Conservation (phyloP, 1,284 basidiomycete genomes). For the Tylopilus orsonianus region DNA sequence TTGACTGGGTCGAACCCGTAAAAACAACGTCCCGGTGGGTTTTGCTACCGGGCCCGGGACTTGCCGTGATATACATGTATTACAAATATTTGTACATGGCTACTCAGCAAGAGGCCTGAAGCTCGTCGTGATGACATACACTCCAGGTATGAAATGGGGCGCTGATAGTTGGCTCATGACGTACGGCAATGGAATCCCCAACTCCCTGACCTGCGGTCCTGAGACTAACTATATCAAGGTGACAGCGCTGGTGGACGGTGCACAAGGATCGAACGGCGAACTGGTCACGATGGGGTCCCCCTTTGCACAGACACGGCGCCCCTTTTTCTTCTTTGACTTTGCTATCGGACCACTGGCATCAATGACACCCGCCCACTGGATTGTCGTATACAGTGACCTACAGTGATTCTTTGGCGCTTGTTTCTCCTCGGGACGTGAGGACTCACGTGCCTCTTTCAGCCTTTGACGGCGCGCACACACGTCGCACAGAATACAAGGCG, state of each 20-base stretch:
- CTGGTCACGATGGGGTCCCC: neutral
- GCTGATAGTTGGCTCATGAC: neutral
- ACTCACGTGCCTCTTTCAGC: neutral
- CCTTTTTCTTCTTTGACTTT: constrained; percentile 14
- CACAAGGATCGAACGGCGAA: constrained; percentile 10
- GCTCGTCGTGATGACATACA: no score
- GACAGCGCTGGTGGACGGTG: constrained; percentile 16
- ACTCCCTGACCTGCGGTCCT: no score
- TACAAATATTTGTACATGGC: no score
- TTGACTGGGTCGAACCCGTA: constrained; percentile 27
- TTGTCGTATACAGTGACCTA: constrained; percentile 5
- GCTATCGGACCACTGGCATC: neutral
- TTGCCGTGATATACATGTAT: no score
- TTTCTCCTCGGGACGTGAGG: neutral
- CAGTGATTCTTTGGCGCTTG: constrained; percentile 2
- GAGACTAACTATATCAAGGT: constrained; percentile 10
- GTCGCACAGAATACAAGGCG: constrained; percentile 1
- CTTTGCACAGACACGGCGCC: neutral
- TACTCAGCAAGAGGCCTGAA: no score
- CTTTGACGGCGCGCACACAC: neutral
- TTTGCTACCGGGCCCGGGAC: no score
- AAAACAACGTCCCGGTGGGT: no score
- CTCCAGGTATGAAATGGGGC: neutral
- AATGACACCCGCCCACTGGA: neutral
- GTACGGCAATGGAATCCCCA: no score